These are phyloP conservation scores for Cyanidium caldarium DNA, from an alignment of 23 red algal species.

Conservation along the genomic window DNA sequence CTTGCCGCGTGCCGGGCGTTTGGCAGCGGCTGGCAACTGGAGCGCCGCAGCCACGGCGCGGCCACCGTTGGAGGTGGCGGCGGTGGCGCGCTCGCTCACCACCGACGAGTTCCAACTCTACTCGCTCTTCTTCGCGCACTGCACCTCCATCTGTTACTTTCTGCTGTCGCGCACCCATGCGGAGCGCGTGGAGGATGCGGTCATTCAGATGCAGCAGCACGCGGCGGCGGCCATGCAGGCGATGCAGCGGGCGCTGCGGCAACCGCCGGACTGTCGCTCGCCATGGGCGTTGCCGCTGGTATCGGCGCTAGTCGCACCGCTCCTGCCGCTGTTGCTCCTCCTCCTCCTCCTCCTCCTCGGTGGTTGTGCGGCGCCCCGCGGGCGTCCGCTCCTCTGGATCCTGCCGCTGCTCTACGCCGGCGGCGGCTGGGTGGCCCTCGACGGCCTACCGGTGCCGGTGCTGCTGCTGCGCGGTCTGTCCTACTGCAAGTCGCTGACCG, in stretches of 20 bases:
- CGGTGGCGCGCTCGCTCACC: not conserved
- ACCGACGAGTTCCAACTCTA: conserved; percentile 1
- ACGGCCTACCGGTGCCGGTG: not conserved
- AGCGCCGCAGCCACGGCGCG: not conserved
- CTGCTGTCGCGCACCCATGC: not conserved
- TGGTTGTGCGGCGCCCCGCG: no score
- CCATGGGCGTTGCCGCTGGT: not conserved
- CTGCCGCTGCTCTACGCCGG: not conserved
- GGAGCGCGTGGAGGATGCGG: not conserved
- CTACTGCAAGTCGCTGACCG: no score
- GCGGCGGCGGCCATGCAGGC: not conserved
- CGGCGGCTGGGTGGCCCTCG: not conserved
- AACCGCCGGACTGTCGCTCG: not conserved
- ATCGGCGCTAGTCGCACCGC: not conserved
- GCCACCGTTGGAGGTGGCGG: not conserved
- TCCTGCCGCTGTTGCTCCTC: not conserved
- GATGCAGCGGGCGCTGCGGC: not conserved
- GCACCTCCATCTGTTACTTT: not conserved
- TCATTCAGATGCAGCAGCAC: conserved; percentile 2
- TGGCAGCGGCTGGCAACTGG: no score
- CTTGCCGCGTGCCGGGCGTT: no score
- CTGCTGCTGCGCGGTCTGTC: not conserved
- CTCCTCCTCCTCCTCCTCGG: not conserved
- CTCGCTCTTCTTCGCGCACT: conserved; percentile 8
- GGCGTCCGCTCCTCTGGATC: not conserved